Evolutionary conservation across 139 green algal genomes (phyloP).

Genomic region (Chlamydomonas applanata): DNA sequence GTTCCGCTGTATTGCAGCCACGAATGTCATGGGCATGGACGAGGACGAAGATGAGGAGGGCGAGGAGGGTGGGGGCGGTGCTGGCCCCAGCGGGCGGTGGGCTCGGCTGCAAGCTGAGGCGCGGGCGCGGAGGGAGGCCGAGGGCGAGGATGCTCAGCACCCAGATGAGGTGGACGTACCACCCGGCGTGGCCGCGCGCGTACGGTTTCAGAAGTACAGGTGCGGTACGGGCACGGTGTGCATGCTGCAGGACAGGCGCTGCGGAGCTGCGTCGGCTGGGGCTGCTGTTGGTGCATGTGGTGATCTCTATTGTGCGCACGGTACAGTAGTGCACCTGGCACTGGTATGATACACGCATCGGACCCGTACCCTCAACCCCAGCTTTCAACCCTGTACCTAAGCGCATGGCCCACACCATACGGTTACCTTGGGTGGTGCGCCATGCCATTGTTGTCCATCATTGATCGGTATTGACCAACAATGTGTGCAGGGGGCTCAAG

Average conservation of each 20-base stretch:
- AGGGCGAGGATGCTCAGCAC: slow-evolving; percentile 74
- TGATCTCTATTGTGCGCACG: no score
- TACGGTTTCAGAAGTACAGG: slow-evolving; percentile 57
- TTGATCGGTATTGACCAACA: neutral
- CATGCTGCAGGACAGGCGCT: no score
- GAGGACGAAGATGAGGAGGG: slow-evolving; percentile 33
- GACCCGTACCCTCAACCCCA: no score
- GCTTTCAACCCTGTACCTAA: neutral
- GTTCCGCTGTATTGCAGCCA: slow-evolving; percentile 5
- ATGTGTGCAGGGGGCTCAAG: slow-evolving; percentile 84
- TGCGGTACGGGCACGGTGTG: no score
- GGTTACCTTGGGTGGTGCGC: no score
- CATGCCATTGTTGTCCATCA: neutral
- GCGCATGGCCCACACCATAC: no score
- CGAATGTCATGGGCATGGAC: slow-evolving; percentile 33
- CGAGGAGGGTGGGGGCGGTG: slow-evolving; percentile 4
- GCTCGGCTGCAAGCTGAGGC: slow-evolving; percentile 22
- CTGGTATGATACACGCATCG: no score
- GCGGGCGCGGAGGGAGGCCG: slow-evolving; percentile 12
- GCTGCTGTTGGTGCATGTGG: no score
- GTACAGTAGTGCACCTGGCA: no score
- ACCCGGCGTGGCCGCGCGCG: slow-evolving; percentile 58
- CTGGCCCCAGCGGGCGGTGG: neutral
- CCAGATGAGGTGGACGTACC: slow-evolving; percentile 92
- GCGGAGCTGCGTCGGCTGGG: no score